Percentiles rank a stretch among this genome's conserved stretches.
Conservation (phyloP, 192 early-diverging fungal species). For the Coemansia sp. region DNA sequence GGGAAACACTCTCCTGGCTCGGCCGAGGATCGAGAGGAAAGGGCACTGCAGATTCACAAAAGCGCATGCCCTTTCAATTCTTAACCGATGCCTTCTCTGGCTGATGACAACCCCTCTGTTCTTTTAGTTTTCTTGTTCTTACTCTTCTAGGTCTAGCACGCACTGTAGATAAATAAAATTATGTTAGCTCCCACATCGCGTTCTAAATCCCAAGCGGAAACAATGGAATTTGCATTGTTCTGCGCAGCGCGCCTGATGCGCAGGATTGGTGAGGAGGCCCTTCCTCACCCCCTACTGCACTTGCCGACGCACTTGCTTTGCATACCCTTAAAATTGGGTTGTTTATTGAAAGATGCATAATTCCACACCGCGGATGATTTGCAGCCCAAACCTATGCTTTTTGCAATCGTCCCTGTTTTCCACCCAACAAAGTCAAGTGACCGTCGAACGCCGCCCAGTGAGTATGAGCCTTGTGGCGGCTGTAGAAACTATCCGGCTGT, state of each 20-base stretch:
- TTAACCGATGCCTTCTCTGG: too few species aligned
- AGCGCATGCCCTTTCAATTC: not conserved
- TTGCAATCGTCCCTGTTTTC: not conserved
- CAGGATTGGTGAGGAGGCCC: not conserved
- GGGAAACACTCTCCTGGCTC: not conserved
- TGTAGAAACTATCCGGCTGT: constrained; percentile 4
- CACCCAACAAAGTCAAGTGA: constrained; percentile 4
- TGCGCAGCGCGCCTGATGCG: not conserved
- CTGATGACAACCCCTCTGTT: not conserved
- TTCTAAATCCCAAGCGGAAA: constrained; percentile 4
- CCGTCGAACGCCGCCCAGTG: not conserved
- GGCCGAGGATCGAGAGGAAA: not conserved
- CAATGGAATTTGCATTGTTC: not conserved
- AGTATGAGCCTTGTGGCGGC: not conserved
- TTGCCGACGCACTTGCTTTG: constrained; percentile 2
- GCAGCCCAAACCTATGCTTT: not conserved
- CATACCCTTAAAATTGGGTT: not conserved
- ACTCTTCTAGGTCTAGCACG: not conserved
- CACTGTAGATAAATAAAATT: constrained; percentile 14
- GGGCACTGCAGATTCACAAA: not conserved
- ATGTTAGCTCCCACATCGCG: not conserved
- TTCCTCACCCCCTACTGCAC: not conserved
- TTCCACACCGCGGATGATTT: not conserved
- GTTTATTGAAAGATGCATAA: not conserved
- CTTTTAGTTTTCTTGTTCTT: constrained; percentile 8